These are phyloP conservation scores for Cenchrus purpureus DNA, from an alignment of 176 grass and related monocot genomes.

Conservation along the genomic window DNA sequence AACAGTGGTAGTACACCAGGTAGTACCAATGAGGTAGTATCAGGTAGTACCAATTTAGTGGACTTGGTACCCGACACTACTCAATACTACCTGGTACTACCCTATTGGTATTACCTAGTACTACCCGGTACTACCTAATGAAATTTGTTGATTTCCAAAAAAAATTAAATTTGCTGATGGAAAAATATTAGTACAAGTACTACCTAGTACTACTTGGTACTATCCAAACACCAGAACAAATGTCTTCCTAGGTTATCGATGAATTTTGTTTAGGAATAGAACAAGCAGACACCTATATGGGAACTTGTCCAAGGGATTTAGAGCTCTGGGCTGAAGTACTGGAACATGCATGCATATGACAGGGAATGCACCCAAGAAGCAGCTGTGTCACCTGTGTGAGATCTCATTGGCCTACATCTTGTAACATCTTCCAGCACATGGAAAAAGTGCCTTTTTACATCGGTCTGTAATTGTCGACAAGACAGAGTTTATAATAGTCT, in stretches of 20 bases:
- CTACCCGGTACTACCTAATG: too few relatives aligned
- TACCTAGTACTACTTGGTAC: too few relatives aligned
- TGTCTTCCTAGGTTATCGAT: not conserved
- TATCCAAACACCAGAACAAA: too few relatives aligned
- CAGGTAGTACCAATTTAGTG: too few relatives aligned
- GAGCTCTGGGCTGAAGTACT: not conserved
- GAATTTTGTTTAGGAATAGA: not conserved
- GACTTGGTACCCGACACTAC: too few relatives aligned
- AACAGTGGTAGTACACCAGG: too few relatives aligned
- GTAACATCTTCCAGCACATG: constrained; percentile 20
- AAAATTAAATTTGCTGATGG: too few relatives aligned
- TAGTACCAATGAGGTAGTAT: too few relatives aligned
- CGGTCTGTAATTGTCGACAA: constrained; percentile 18
- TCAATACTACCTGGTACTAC: too few relatives aligned
- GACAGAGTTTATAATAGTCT: constrained; percentile 18
- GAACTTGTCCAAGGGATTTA: not conserved
- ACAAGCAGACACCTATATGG: constrained; percentile 1
- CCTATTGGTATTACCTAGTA: too few relatives aligned
- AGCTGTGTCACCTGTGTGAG: not conserved
- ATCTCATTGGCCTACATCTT: constrained; percentile 39
- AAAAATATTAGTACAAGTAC: too few relatives aligned
- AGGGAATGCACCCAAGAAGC: constrained; percentile 25
- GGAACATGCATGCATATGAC: constrained; percentile 12
- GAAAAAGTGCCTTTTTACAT: constrained; percentile 15
- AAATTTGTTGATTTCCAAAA: too few relatives aligned